phyloP scores from a whole-genome alignment of 2,329 filamentous ascomycete species.

The Aspergillus udagawae region DNA sequence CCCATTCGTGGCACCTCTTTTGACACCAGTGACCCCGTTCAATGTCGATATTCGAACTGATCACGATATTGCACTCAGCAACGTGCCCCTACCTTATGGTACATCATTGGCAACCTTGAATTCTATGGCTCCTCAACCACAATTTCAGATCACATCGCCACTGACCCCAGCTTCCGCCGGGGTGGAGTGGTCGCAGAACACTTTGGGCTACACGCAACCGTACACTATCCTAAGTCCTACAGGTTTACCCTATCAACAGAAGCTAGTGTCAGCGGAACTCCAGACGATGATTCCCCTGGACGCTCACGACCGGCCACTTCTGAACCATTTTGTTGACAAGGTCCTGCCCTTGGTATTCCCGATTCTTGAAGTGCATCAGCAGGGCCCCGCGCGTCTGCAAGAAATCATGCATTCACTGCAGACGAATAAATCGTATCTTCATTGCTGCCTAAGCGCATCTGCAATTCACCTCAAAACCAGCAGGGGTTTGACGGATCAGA shows the following conservation, averaged over 20 bases:
- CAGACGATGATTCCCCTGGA: conserved; percentile 52
- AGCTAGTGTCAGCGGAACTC: not conserved
- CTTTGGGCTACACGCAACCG: too few species aligned
- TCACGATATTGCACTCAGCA: not conserved
- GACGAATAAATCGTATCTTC: conserved; percentile 84
- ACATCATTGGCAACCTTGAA: too few species aligned
- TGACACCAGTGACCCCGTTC: not conserved
- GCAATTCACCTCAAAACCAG: conserved; percentile 86
- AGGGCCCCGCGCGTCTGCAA: too few species aligned
- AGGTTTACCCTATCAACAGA: too few species aligned
- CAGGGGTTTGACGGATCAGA: conserved; percentile 2
- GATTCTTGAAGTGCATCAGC: conserved; percentile 78
- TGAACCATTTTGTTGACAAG: conserved; percentile 84
- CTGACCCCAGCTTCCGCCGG: too few species aligned
- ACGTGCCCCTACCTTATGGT: too few species aligned
- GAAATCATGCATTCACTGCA: too few species aligned
- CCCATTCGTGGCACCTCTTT: too few species aligned
- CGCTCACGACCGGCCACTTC: conserved; percentile 75
- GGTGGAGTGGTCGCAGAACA: too few species aligned
- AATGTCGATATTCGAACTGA: not conserved
- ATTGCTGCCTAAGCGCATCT: conserved; percentile 89
- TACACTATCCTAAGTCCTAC: too few species aligned
- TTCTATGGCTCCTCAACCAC: too few species aligned
- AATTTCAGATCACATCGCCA: too few species aligned
- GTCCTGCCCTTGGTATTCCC: conserved; percentile 87